Evolutionary conservation across 2,329 filamentous ascomycete genomes (phyloP).

Genomic region (Aspergillus sp.): DNA sequence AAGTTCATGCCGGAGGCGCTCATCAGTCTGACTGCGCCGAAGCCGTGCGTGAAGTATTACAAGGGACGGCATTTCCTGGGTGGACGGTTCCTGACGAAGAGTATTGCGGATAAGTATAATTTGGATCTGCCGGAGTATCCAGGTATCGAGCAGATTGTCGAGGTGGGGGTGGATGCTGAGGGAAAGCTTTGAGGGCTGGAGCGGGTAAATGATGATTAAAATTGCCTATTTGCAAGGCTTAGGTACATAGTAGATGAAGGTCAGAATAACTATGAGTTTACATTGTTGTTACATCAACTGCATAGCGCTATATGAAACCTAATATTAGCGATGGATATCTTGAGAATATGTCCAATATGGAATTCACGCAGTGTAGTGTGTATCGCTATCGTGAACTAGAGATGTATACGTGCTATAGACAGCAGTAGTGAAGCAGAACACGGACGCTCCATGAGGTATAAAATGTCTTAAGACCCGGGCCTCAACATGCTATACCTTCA

Average conservation of each 20-base stretch:
- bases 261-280: background rate
- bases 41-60: constrained; percentile 83
- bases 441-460: background rate
- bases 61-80: constrained; percentile 88
- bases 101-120: constrained; percentile 80
- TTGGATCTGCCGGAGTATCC: constrained; percentile 81
- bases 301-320: background rate
- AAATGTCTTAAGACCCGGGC: background rate
- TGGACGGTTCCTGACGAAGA: constrained; percentile 79
- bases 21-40: constrained; percentile 89
- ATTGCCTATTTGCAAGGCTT: background rate
- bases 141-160: constrained; percentile 86
- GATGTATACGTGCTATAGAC: constrained; percentile 10
- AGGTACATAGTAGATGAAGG: background rate
- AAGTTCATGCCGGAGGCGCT: constrained; percentile 78
- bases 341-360: background rate
- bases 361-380: constrained; percentile 10
- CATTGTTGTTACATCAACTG: background rate
- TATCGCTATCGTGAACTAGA: constrained; percentile 17
- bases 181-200: constrained; percentile 33
- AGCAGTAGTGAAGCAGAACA: constrained; percentile 1
- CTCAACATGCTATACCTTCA: constrained; percentile 9
- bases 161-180: constrained; percentile 57
- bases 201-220: background rate
- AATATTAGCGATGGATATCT: background rate